Conservation (phyloP, 148 eudicot species). For the Camellia lanceoleosa region DNA sequence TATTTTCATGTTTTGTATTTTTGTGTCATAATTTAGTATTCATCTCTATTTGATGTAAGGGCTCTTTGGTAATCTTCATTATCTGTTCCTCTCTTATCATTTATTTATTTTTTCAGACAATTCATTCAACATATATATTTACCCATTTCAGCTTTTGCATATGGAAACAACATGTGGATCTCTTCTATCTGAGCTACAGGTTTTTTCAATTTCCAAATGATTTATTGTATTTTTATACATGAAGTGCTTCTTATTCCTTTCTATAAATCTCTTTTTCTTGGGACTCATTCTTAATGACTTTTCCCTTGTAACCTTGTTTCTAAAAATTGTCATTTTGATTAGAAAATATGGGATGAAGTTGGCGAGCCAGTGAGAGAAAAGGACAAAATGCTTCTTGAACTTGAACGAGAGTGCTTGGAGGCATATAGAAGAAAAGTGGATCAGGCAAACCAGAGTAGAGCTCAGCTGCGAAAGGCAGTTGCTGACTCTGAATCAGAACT, state of each 20-base stretch:
- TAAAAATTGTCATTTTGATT: slow-evolving; percentile 13
- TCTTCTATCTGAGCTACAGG: slow-evolving; percentile 71
- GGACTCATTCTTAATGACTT: neutral
- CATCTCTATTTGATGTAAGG: neutral
- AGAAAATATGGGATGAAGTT: slow-evolving; percentile 94
- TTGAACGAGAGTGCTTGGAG: slow-evolving; percentile 75
- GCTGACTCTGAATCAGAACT: slow-evolving; percentile 81
- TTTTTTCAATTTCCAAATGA: slow-evolving; percentile 18
- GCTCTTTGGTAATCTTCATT: neutral
- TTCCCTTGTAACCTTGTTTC: neutral
- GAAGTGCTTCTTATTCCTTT: neutral
- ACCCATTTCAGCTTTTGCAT: slow-evolving; percentile 28
- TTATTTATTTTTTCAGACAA: slow-evolving; percentile 3
- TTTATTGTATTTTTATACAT: neutral
- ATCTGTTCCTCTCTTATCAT: neutral
- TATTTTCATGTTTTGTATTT: neutral
- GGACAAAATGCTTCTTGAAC: slow-evolving; percentile 67
- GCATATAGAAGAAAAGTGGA: slow-evolving; percentile 73
- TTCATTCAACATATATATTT: slow-evolving; percentile 26
- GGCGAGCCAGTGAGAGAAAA: slow-evolving; percentile 64
- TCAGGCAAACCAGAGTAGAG: slow-evolving; percentile 58
- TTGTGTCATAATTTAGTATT: neutral
- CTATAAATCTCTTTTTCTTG: neutral
- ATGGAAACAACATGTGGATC: slow-evolving; percentile 61
- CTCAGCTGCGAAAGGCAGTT: slow-evolving; percentile 61